phyloP scores from a whole-genome alignment of 768 basidiomycete species.

The Xerocomus potaroensis region DNA sequence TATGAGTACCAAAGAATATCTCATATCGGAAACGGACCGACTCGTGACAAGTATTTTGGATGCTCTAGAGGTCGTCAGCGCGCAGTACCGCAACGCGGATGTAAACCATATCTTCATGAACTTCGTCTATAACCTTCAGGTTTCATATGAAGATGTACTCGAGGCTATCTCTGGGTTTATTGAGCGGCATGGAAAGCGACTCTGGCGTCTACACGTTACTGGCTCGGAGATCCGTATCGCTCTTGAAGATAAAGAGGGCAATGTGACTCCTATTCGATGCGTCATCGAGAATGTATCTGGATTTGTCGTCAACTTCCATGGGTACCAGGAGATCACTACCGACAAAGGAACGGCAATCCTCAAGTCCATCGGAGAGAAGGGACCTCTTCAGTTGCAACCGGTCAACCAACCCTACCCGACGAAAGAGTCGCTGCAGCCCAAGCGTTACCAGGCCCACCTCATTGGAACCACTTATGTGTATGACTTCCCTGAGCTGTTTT shows the following conservation, averaged over 20 bases:
- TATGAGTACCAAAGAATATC: conserved; percentile 96
- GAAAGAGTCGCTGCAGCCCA: conserved; percentile 96
- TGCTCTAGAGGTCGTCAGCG: conserved; percentile 89
- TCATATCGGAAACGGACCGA: conserved; percentile 97
- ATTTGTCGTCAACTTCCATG: conserved; percentile 97
- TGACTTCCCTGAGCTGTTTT: conserved; percentile 99
- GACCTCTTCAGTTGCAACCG: conserved; percentile 92
- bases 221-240: conserved; percentile 95
- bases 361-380: conserved; percentile 98
- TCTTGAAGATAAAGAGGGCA: conserved; percentile 92
- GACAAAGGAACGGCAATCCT: conserved; percentile 94
- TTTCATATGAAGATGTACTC: conserved; percentile 94
- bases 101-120: conserved; percentile 99
- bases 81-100: conserved; percentile 86
- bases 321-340: conserved; percentile 96
- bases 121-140: conserved; percentile 94
- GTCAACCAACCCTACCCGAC: conserved; percentile 93
- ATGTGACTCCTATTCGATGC: conserved; percentile 93
- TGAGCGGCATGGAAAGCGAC: conserved; percentile 94
- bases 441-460: conserved; percentile 97
- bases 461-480: conserved; percentile 98
- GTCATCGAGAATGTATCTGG: conserved; percentile 99
- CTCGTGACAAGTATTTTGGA: conserved; percentile 92
- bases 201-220: conserved; percentile 98
- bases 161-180: conserved; percentile 99